A percentile compares a stretch with the other conserved stretches of the same genome.
These are phyloP conservation scores for Ceratocystiopsis sp. DNA, from an alignment of 2,329 filamentous ascomycete genomes.

Conservation along the genomic window DNA sequence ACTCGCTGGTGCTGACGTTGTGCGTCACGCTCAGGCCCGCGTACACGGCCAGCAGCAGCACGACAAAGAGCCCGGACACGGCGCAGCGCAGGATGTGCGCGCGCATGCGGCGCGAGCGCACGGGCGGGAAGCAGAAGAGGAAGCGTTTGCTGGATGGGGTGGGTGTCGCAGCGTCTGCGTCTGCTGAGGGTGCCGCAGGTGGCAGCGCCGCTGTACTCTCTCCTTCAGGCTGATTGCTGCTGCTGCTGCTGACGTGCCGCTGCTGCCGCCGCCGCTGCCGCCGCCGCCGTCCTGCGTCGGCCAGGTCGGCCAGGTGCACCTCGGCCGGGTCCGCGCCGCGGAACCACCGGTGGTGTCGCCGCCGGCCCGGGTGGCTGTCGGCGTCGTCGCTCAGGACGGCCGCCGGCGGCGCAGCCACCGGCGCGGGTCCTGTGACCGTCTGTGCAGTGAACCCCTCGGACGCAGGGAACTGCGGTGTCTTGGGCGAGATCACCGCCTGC, in stretches of 20 bases:
- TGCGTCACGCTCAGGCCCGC: slow-evolving; percentile 53
- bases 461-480: no score
- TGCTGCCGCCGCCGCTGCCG: slow-evolving; percentile 4
- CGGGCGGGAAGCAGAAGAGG: slow-evolving; percentile 36
- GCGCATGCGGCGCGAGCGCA: slow-evolving; percentile 35
- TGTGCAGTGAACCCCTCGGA: no score
- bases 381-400: slow-evolving; percentile 5
- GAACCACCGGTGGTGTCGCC: slow-evolving; percentile 13
- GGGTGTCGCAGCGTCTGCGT: no score
- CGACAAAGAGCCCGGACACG: slow-evolving; percentile 46
- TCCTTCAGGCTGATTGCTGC: no score
- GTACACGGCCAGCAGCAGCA: slow-evolving; percentile 45
- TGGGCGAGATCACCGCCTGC: no score
- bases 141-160: slow-evolving; percentile 20
- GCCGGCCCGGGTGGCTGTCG: not conserved
- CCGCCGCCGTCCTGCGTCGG: slow-evolving; percentile 22
- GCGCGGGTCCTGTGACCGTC: not conserved
- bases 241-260: no score
- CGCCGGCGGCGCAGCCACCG: slow-evolving; percentile 1
- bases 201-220: no score
- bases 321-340: slow-evolving; percentile 30
- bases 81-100: slow-evolving; percentile 42
- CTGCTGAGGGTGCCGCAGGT: no score
- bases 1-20: slow-evolving; percentile 46
- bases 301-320: slow-evolving; percentile 26